phyloP scores from a whole-genome alignment of 345 rosid genomes.

The Eucalyptus cloeziana region DNA sequence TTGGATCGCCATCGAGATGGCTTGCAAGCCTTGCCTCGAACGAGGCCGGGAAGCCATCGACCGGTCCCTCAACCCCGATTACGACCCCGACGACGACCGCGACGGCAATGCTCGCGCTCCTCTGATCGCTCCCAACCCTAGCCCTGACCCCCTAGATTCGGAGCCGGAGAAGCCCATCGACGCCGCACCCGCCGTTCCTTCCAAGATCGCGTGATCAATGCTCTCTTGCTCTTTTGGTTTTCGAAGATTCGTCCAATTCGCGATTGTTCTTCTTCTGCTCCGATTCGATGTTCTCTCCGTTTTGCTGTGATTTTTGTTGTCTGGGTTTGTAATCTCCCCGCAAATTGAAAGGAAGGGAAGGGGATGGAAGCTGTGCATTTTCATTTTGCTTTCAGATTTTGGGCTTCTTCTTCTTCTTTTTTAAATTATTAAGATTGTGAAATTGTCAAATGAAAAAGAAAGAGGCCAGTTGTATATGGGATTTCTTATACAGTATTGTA shows the following conservation, averaged over 20 bases:
- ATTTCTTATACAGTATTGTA: neutral
- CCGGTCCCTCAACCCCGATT: slow-evolving; percentile 68
- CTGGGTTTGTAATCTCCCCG: neutral
- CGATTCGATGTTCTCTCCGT: neutral
- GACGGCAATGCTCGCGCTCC: slow-evolving; percentile 18
- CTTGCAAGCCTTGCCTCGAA: slow-evolving; percentile 78
- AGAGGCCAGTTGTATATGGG: neutral
- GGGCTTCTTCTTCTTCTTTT: neutral
- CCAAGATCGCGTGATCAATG: slow-evolving; percentile 12
- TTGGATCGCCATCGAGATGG: slow-evolving; percentile 75
- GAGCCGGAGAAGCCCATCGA: neutral
- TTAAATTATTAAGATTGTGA: neutral
- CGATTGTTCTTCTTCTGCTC: neutral
- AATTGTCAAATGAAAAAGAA: neutral
- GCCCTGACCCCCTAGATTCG: neutral
- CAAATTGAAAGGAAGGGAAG: neutral
- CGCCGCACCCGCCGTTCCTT: slow-evolving; percentile 4
- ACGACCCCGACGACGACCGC: slow-evolving; percentile 60
- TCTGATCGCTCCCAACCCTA: slow-evolving; percentile 3
- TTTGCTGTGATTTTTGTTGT: neutral
- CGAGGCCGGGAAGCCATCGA: slow-evolving; percentile 70
- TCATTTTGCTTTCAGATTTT: neutral
- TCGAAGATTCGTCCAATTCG: neutral
- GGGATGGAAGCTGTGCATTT: neutral
- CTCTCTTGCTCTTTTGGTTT: neutral